Evolutionary conservation across 2,329 filamentous ascomycete genomes (phyloP), one percentile per base, ranked within the genome.

Genomic region (Fusarium tanahbumbuense): DNA sequence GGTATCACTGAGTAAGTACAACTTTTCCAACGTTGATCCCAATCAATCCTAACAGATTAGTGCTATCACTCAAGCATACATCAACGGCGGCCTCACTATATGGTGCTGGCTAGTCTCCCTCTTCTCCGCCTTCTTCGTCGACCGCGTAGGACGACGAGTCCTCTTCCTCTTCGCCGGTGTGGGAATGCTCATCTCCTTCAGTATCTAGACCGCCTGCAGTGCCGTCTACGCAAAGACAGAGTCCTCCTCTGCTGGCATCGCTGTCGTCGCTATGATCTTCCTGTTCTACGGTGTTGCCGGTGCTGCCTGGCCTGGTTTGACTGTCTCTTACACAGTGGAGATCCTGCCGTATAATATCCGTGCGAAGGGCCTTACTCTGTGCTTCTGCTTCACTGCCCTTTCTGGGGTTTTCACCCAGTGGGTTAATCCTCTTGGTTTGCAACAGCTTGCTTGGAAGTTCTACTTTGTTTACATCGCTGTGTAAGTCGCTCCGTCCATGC

Each of bases 181-280:
- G 0, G 73, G 73, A 8, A 75, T 75, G 73, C 63, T 75, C 4
- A 60, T 75, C 16, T 64, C 71, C 4, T 75, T 75, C 42, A 71
- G 52, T 3, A 30, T 74, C 0, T 75, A 71, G 73, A 75, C 73
- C 4, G 71, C 67, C 1, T 75, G 67, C 30, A 72, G 73, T 1
- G 73, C 73, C 0, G 69, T 75, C 3, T 75, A 75, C 3, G 70
- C 71, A 9, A 71, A 74, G 25, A 74, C 73, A 0, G 73, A 72
- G n/a, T 73, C 69, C 0, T 30, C 64, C 0, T 44, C 62, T 0
- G 70, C 71, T 0, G 73, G 71, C 2, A 75, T 73, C 2, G 73
- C 71, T 1, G 73, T 75, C 2, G 67, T 75, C 0, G 73, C 73
- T 6, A 75, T 74, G 73, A 75, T 75, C 16, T 75, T 75, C 34